phyloP scores from a whole-genome alignment of 345 rosid species.

The Populus nigra region DNA sequence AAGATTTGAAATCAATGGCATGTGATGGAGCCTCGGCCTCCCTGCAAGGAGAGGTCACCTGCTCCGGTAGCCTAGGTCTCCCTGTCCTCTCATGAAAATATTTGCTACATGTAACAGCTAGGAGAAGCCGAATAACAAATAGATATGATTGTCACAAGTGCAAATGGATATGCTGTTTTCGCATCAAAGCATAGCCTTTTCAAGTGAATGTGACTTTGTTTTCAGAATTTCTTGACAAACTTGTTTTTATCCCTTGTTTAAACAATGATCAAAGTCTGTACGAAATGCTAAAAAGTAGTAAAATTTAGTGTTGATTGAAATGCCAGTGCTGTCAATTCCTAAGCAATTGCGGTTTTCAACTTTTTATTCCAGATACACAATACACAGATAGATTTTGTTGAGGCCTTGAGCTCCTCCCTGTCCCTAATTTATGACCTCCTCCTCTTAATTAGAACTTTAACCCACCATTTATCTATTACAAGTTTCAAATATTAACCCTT shows the following conservation, averaged over 20 bases:
- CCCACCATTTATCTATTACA: no score
- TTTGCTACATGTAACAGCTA: no score
- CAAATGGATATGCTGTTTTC: not conserved
- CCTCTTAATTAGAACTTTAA: no score
- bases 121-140: not conserved
- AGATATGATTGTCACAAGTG: not conserved
- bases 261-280: not conserved
- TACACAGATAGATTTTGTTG: no score
- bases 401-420: no score
- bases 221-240: not conserved
- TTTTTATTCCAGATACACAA: no score
- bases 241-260: not conserved
- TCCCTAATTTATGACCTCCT: no score
- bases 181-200: not conserved
- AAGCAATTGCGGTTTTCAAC: no score
- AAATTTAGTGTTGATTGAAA: no score
- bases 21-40: not conserved
- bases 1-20: not conserved
- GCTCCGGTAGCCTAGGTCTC: not conserved
- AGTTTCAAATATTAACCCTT: no score
- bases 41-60: not conserved
- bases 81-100: not conserved
- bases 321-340: no score
- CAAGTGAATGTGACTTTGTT: not conserved
- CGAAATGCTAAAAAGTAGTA: not conserved